Conservation (phyloP, 768 basidiomycete genomes). For the Termitomyces heimii region DNA sequence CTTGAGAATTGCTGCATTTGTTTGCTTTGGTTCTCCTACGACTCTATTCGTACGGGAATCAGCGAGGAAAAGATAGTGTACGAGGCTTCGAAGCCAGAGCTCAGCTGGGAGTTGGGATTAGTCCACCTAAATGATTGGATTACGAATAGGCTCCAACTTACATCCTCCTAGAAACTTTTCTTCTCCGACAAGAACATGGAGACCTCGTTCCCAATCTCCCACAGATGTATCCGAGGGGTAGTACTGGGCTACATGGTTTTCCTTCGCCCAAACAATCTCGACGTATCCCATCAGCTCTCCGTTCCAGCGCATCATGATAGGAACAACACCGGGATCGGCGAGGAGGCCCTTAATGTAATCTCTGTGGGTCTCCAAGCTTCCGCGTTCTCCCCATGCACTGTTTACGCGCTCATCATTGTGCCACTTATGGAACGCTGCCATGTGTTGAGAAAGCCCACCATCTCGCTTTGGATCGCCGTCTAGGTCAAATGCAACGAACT, state of each 20-base stretch:
- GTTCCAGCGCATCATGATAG: conserved; percentile 44
- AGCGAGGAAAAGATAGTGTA: conserved; percentile 36
- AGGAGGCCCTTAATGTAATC: conserved; percentile 29
- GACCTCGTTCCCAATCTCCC: conserved; percentile 27
- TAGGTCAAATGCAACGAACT: conserved; percentile 27
- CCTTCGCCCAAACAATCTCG: conserved; percentile 42
- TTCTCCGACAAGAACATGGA: conserved; percentile 43
- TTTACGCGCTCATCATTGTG: conserved; percentile 44
- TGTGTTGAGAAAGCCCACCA: conserved; percentile 23
- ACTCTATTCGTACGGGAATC: conserved; percentile 36
- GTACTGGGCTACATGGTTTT: conserved; percentile 27
- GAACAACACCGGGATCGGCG: conserved; percentile 31
- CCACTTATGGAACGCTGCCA: conserved; percentile 42
- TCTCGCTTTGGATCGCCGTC: conserved; percentile 18
- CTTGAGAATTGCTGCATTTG: conserved; percentile 20
- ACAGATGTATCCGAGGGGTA: conserved; percentile 17
- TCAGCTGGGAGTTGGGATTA: conserved; percentile 17
- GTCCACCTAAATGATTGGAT: background rate
- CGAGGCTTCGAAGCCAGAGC: conserved; percentile 29
- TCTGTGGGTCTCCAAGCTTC: conserved; percentile 36
- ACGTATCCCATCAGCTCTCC: conserved; percentile 36
- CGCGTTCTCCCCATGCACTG: conserved; percentile 38
- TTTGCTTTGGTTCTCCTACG: conserved; percentile 34
- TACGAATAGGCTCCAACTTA: conserved; percentile 15
- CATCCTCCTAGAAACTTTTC: conserved; percentile 39